These are phyloP conservation scores for Cercospora zeae-maydis DNA, from an alignment of 2,329 filamentous ascomycete species.

Conservation along the genomic window DNA sequence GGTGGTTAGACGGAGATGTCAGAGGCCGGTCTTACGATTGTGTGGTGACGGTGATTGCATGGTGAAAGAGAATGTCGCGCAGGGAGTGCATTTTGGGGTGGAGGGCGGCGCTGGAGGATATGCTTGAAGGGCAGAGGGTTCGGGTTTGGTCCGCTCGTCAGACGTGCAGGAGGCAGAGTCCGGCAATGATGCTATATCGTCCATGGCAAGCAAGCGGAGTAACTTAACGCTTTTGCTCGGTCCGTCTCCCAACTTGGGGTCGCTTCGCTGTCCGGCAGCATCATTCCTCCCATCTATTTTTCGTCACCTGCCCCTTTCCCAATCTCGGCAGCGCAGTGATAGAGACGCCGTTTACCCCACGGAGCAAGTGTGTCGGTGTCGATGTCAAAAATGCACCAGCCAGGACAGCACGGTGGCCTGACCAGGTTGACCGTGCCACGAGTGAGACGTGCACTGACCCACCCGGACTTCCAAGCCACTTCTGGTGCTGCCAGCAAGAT, in stretches of 20 bases:
- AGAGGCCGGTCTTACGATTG: neutral
- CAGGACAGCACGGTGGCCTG: neutral
- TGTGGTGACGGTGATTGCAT: neutral
- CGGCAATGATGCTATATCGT: conserved; percentile 3
- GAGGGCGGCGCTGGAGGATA: neutral
- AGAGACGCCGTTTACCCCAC: neutral
- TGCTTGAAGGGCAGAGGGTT: neutral
- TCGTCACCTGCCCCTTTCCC: neutral
- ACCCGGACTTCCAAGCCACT: neutral
- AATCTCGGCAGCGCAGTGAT: neutral
- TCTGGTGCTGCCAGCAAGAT: neutral
- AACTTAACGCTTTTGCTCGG: neutral
- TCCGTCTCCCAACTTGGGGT: neutral
- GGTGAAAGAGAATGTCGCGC: neutral
- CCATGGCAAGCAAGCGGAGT: neutral
- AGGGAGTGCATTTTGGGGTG: neutral
- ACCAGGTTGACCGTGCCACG: neutral
- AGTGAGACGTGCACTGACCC: neutral
- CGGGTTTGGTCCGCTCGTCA: neutral
- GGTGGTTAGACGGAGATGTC: conserved; percentile 5
- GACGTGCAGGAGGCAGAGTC: neutral
- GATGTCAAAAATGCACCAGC: neutral
- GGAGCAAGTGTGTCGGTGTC: neutral
- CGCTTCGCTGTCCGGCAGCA: conserved; percentile 3
- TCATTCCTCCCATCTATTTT: neutral